Evolutionary conservation across 2,329 filamentous ascomycete species (phyloP).

Genomic region (Ceratocystiopsis brevicomis): DNA sequence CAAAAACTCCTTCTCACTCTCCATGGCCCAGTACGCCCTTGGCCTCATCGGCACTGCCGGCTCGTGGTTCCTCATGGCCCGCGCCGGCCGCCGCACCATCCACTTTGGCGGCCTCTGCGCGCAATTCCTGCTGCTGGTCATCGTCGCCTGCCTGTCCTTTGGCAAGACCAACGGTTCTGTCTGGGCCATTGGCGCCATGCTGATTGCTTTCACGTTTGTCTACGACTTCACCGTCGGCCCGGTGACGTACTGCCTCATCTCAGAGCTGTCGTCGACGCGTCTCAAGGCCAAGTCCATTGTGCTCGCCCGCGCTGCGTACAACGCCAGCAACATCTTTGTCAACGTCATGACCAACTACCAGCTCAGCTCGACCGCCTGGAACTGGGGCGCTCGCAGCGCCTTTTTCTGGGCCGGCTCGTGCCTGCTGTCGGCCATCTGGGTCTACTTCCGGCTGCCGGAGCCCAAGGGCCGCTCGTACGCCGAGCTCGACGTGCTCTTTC

Average conservation of each 20-base stretch:
- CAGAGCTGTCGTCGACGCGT: conserved; percentile 27
- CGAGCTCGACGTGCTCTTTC: conserved; percentile 5
- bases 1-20: conserved; percentile 16
- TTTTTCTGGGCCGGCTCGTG: conserved; percentile 26
- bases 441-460: background rate
- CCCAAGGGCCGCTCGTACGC: conserved; percentile 1
- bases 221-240: conserved; percentile 20
- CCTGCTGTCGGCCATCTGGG: conserved; percentile 26
- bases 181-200: conserved; percentile 22
- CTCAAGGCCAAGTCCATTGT: conserved; percentile 27
- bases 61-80: conserved; percentile 25
- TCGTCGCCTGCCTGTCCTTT: conserved; percentile 21
- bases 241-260: conserved; percentile 26
- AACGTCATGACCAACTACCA: conserved; percentile 21
- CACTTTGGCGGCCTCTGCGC: conserved; percentile 21
- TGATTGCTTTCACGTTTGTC: conserved; percentile 21
- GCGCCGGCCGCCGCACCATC: conserved; percentile 23
- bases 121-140: conserved; percentile 20
- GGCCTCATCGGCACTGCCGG: conserved; percentile 24
- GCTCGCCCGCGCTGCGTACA: conserved; percentile 24
- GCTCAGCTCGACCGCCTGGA: conserved; percentile 18
- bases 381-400: conserved; percentile 22
- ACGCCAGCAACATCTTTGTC: conserved; percentile 24
- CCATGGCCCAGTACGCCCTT: conserved; percentile 22
- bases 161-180: conserved; percentile 15